phyloP scores from a whole-genome alignment of 768 basidiomycete species.

The Amanita pseudoporphyria region DNA sequence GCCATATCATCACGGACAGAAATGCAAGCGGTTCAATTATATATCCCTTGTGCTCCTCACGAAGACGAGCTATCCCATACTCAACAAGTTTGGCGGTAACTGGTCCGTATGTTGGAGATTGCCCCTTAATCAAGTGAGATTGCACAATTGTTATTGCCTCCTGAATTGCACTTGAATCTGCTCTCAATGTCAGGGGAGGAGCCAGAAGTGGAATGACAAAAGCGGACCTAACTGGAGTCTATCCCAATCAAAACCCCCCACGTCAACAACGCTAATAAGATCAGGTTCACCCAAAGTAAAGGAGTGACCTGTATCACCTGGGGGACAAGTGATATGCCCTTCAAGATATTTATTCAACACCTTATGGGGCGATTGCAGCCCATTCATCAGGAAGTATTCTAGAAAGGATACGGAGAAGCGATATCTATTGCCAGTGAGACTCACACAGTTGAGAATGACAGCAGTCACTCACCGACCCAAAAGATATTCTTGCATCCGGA shows the following conservation, averaged over 20 bases:
- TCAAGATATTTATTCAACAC: slow-evolving; percentile 9
- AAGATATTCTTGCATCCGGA: slow-evolving; percentile 8
- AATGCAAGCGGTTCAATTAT: slow-evolving; percentile 14
- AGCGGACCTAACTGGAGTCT: slow-evolving; percentile 10
- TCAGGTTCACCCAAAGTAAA: slow-evolving; percentile 7
- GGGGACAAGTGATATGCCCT: slow-evolving; percentile 6
- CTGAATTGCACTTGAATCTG: slow-evolving; percentile 9
- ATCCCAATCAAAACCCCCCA: slow-evolving; percentile 12
- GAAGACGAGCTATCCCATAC: slow-evolving; percentile 13
- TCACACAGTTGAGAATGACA: slow-evolving; percentile 7
- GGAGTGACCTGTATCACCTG: slow-evolving; percentile 2
- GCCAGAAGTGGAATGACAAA: slow-evolving; percentile 5
- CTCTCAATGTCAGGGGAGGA: slow-evolving; percentile 8
- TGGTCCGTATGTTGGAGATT: slow-evolving; percentile 10
- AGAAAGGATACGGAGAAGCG: slow-evolving; percentile 13
- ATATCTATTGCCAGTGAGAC: slow-evolving; percentile 10
- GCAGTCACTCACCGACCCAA: slow-evolving; percentile 7
- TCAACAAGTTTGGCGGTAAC: slow-evolving; percentile 9
- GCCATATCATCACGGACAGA: slow-evolving; percentile 12
- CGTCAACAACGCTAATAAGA: slow-evolving; percentile 1
- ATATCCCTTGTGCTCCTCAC: slow-evolving; percentile 9
- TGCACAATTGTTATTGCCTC: slow-evolving; percentile 9
- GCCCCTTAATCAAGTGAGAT: slow-evolving; percentile 11
- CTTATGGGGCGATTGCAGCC: slow-evolving; percentile 12
- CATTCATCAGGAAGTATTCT: slow-evolving; percentile 13